Percentiles rank a stretch among this genome's conserved stretches.
Conservation (phyloP, 768 basidiomycete genomes). For the Boletus rufocinnamomeus region DNA sequence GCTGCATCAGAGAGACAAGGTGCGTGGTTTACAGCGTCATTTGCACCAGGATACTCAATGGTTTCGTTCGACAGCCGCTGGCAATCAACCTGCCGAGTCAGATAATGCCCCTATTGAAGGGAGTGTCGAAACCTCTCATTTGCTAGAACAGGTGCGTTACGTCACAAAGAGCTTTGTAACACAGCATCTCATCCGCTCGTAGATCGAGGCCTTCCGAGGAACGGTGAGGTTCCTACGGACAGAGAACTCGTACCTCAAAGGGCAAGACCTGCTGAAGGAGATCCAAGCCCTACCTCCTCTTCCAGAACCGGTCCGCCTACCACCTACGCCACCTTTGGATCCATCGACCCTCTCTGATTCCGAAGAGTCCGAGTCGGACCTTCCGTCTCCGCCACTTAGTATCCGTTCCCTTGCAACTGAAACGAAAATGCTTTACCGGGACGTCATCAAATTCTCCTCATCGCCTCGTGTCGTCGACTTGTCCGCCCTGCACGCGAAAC, state of each 20-base stretch:
- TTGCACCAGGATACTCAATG: neutral
- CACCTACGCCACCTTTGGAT: conserved; percentile 66
- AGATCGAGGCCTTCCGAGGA: conserved; percentile 90
- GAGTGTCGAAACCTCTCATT: conserved; percentile 82
- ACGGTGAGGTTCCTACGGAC: conserved; percentile 90
- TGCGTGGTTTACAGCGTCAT: conserved; percentile 32
- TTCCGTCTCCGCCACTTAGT: conserved; percentile 46
- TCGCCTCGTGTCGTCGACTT: conserved; percentile 87
- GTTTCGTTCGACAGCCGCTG: conserved; percentile 38
- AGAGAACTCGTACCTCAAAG: conserved; percentile 93
- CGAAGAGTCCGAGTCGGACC: conserved; percentile 58
- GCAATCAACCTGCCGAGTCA: conserved; percentile 52
- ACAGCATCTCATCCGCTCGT: conserved; percentile 14
- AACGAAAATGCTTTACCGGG: conserved; percentile 84
- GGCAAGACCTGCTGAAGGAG: conserved; percentile 85
- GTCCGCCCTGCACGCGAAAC: conserved; percentile 54
- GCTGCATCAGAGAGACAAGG: conserved; percentile 72
- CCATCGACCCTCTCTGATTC: conserved; percentile 69
- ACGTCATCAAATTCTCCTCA: conserved; percentile 84
- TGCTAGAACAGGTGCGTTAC: conserved; percentile 76
- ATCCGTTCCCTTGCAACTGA: conserved; percentile 75
- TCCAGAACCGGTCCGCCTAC: conserved; percentile 46
- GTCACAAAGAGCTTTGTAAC: neutral
- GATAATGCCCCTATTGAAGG: conserved; percentile 73
- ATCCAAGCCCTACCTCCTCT: conserved; percentile 74